Evolutionary conservation across 2,329 filamentous ascomycete species (phyloP).

Genomic region (Diaporthe humulicola): DNA sequence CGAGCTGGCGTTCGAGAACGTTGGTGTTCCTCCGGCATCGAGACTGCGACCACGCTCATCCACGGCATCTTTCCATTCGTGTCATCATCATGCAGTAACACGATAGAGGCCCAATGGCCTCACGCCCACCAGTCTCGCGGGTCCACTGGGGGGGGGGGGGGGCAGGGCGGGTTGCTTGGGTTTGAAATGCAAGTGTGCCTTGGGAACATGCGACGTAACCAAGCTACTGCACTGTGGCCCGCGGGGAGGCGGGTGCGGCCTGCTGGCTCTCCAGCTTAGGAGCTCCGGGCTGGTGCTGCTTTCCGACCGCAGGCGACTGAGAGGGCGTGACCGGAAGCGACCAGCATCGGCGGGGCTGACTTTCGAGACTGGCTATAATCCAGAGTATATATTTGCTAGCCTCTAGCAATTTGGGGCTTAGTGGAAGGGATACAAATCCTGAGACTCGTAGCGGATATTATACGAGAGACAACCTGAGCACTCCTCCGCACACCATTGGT

Average conservation of each 20-base stretch:
- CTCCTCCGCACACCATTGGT: not conserved
- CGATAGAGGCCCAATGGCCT: not conserved
- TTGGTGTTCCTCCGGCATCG: not conserved
- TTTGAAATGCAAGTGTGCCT: constrained; percentile 3
- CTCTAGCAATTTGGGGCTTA: not conserved
- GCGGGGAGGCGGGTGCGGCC: constrained; percentile 11
- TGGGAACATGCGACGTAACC: constrained; percentile 10
- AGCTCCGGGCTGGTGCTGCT: not conserved
- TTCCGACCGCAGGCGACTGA: not conserved
- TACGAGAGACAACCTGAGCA: not conserved
- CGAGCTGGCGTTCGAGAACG: constrained; percentile 3
- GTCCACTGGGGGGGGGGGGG: not conserved
- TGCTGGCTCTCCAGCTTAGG: not conserved
- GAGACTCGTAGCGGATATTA: not conserved
- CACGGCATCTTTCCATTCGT: not conserved
- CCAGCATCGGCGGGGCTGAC: not conserved
- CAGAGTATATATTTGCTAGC: constrained; percentile 18
- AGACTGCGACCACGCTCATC: constrained; percentile 1
- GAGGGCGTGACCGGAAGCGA: not conserved
- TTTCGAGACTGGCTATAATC: not conserved
- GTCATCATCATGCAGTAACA: constrained; percentile 16
- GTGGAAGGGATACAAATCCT: not conserved
- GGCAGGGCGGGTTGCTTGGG: not conserved
- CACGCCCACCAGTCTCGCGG: constrained; percentile 9
- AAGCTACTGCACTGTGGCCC: constrained; percentile 14